Evolutionary conservation across 2,329 filamentous ascomycete species (phyloP), one percentile per base, ranked within the genome.

Genomic region (Knufia fluminis): DNA sequence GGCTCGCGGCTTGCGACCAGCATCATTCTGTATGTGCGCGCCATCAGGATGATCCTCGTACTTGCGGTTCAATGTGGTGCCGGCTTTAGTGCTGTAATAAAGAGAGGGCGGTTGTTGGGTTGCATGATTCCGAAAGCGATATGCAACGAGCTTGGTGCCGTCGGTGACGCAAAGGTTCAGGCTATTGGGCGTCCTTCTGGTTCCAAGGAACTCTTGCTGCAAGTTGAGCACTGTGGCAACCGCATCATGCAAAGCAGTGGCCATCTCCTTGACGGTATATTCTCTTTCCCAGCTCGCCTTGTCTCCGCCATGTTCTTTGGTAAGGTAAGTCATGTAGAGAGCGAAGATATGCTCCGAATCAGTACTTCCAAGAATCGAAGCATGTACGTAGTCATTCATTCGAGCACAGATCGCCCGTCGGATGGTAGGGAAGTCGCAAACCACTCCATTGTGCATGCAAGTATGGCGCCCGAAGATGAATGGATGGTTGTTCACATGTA

Each of bases 381-480:
- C 67, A 55, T 74, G 77, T 1, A 69, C 67, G 44, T 74, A 72
- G 24, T 70, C 68, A 33, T 64, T 67, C 53, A 78, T 63, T 4
- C 71, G 60, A 17, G 67, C 62, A 10, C 66, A 69, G 52, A 77
- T 61, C 20, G 70, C 66, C 7, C 73, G 68, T 24, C 72, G 68
- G 43, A 78, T 72, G 6, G 60, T 53, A 1, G 63, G 55, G 58
- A 77, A 77, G 53, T 70, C 62, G 9, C 68, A 67, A 28, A 77
- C 66, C 14, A 68, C 68, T 1, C 75, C 75, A 56, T 78, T 78
- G 64, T 78, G 75, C 75, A 78, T 77, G 59, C 77, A 73, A 7
- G 67, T 65, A 53, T 77, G 72, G 32, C 74, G 64, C 12, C 75
- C 75, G 46, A 77, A 78, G 24, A 72, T 66, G 59, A 78, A 78